Evolutionary conservation across 2,329 filamentous ascomycete species (phyloP).

Genomic region (Coniochaeta sp.): DNA sequence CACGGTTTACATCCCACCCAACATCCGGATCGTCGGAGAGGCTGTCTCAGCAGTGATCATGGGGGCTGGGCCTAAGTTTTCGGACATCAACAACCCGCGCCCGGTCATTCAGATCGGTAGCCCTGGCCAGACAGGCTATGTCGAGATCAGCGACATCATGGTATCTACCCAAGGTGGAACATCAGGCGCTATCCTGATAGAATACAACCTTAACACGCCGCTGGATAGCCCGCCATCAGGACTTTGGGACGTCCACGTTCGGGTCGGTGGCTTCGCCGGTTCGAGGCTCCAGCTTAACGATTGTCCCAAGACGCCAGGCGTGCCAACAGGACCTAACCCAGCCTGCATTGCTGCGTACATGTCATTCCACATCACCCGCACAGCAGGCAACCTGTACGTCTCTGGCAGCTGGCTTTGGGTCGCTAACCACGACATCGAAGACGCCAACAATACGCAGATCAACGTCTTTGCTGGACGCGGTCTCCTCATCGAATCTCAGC

Average conservation of each 20-base stretch:
- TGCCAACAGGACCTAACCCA: constrained; percentile 13
- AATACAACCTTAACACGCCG: constrained; percentile 59
- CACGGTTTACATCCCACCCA: constrained; percentile 39
- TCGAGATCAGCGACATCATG: constrained; percentile 68
- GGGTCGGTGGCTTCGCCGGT: constrained; percentile 64
- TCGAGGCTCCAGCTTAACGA: constrained; percentile 59
- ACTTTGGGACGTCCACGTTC: constrained; percentile 70
- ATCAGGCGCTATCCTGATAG: constrained; percentile 61
- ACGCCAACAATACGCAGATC: constrained; percentile 32
- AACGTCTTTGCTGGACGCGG: constrained; percentile 42
- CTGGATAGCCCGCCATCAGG: constrained; percentile 31
- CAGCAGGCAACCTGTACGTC: constrained; percentile 29
- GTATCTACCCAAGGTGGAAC: constrained; percentile 60
- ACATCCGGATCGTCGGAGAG: constrained; percentile 52
- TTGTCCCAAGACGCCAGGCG: constrained; percentile 49
- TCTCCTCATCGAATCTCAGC: constrained; percentile 35
- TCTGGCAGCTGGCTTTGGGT: constrained; percentile 46
- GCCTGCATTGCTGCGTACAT: constrained; percentile 29
- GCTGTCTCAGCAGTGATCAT: constrained; percentile 41
- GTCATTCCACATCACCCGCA: constrained; percentile 32
- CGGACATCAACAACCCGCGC: constrained; percentile 48
- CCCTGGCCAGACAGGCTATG: constrained; percentile 52
- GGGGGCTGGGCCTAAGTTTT: constrained; percentile 48
- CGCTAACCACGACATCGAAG: constrained; percentile 44
- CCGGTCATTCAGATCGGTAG: constrained; percentile 56